phyloP scores from a whole-genome alignment of 306 rosid genomes.

The Pyrus communis region DNA sequence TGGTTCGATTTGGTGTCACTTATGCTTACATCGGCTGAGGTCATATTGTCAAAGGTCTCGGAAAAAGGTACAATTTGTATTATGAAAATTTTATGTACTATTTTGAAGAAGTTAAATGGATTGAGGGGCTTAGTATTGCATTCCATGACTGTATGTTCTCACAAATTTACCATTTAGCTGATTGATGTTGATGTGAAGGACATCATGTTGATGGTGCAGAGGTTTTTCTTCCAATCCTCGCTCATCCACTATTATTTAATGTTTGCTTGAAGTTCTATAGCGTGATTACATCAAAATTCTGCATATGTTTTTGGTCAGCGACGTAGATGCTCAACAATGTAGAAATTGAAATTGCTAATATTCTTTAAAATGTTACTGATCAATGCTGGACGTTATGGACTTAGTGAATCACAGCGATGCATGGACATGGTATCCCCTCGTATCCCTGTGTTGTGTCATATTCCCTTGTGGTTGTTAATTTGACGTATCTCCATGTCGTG shows the following conservation, averaged over 20 bases:
- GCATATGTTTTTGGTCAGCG: background rate
- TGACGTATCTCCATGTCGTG: too few species aligned
- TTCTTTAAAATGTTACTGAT: background rate
- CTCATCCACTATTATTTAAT: background rate
- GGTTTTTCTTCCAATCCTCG: background rate
- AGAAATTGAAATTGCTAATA: background rate
- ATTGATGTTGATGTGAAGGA: background rate
- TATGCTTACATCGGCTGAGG: slow-evolving; percentile 84
- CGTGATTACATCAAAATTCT: background rate
- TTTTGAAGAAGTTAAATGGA: background rate
- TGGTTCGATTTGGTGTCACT: slow-evolving; percentile 79
- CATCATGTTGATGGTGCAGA: background rate
- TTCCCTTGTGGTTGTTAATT: too few species aligned
- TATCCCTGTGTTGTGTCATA: too few species aligned
- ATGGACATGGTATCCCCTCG: too few species aligned
- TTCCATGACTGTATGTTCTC: background rate
- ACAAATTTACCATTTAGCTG: background rate
- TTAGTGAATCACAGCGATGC: too few species aligned
- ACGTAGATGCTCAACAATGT: background rate
- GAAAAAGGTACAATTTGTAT: slow-evolving; percentile 60
- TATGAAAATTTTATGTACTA: background rate
- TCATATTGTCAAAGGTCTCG: slow-evolving; percentile 78
- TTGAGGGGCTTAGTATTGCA: background rate
- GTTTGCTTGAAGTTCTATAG: background rate
- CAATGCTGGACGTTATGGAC: background rate